Evolutionary conservation across 805 yeast species (phyloP).

Genomic region (Cyberlindnera xylosilytica): DNA sequence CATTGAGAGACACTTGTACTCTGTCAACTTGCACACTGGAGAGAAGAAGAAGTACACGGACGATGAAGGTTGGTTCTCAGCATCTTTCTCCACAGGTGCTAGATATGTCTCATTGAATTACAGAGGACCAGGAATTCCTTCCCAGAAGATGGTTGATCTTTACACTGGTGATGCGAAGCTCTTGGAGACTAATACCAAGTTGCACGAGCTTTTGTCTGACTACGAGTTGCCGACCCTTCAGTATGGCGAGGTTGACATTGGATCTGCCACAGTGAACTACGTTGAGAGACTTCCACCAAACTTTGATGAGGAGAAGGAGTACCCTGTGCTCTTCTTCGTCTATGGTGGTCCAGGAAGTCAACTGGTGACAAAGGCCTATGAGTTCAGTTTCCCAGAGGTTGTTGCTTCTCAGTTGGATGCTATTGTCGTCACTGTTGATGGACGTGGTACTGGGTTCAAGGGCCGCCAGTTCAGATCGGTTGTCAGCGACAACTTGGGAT

Average conservation of each 20-base stretch:
- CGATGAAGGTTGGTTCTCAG: constrained; percentile 62
- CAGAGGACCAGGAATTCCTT: constrained; percentile 77
- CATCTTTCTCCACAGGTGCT: constrained; percentile 76
- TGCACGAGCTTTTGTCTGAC: constrained; percentile 35
- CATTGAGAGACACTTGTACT: constrained; percentile 78
- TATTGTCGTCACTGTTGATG: constrained; percentile 92
- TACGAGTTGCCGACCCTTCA: constrained; percentile 57
- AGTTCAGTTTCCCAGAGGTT: constrained; percentile 66
- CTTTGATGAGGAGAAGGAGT: constrained; percentile 52
- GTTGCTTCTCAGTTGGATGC: constrained; percentile 76
- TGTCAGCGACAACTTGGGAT: constrained; percentile 81
- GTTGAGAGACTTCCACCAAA: constrained; percentile 75
- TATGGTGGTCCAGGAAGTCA: constrained; percentile 98
- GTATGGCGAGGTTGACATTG: constrained; percentile 53
- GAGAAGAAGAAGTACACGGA: constrained; percentile 33
- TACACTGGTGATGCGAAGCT: constrained; percentile 31
- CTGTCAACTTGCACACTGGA: constrained; percentile 53
- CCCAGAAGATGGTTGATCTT: constrained; percentile 66
- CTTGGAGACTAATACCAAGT: constrained; percentile 39
- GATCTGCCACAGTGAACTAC: constrained; percentile 51
- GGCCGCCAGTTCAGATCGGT: constrained; percentile 73
- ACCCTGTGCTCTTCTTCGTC: constrained; percentile 85
- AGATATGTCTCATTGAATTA: constrained; percentile 69
- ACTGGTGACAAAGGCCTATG: constrained; percentile 60
- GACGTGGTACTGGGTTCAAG: constrained; percentile 92